Base-by-base conservation (phyloP, 2,329 filamentous ascomycete species). In the Colletotrichum paranaense region DNA sequence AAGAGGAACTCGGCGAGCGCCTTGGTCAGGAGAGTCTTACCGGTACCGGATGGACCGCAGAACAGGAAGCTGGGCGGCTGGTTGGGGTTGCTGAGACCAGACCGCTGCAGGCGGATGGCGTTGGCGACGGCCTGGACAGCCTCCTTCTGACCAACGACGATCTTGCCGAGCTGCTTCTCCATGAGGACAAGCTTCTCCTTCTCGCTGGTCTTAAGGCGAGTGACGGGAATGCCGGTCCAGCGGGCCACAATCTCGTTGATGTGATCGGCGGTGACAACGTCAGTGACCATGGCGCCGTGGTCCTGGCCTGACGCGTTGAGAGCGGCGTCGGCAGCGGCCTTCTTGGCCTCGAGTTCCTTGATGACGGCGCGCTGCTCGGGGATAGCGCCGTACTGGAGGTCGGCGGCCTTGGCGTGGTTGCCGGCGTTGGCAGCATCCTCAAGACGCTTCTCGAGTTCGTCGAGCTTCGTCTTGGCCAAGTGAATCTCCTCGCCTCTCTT, bases 161-260 rank as follows among this genome's bases (percentile, higher is more conserved):
- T 86, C 82, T 95, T 93, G 76, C 90, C 87, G 7, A 99, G 91
- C 59, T 93, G 92, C 79, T 91, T 93, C 85, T 99, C 97, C 97
- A 99, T 99, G 79, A 97, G 90, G 75, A 99, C 90, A n/a, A 99
- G 89, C 88, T 98, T 98, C 82, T 99, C 97, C 85, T 98, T 98
- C 85, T 99, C 97, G 0, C 95, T 94, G 0, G 97, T 98, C 86
- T 94, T 96, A 53, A 99, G 91, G 74, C 96, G 90, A 5, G 95
- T 98, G 72, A 99, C 95, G 1, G 97, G 97, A 78, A 99, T 99
- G 76, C 97, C 97, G n/a, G 97, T 99, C 94, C 95, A 98, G 74
- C 95, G 92, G 67, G 94, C 93, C 66, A 99, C 97, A 74, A 99
- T 99, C 81, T 98, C 96, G 82, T 99, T 98, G 88, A 99, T 99